These are phyloP conservation scores for Marsdenia floribunda DNA, from an alignment of 257 asterid species.

Conservation along the genomic window DNA sequence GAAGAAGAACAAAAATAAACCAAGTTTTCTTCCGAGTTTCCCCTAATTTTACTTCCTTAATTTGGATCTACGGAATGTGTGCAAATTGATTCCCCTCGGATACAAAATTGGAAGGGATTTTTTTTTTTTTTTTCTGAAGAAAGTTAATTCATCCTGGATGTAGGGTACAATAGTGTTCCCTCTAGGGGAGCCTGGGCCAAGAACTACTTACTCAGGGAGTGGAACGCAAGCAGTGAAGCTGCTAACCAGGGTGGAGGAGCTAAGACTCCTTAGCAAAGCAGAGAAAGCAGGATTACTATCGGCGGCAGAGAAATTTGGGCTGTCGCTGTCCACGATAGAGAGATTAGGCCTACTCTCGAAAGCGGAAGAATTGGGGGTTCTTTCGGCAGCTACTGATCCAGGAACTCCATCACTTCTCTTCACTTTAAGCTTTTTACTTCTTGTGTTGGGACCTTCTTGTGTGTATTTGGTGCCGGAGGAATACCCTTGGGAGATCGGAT, in stretches of 20 bases:
- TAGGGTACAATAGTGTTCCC: slow-evolving; percentile 43
- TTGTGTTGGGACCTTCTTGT: slow-evolving; percentile 55
- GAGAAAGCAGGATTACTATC: slow-evolving; percentile 84
- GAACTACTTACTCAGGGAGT: slow-evolving; percentile 23
- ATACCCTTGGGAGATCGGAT: slow-evolving; percentile 71
- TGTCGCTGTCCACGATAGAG: slow-evolving; percentile 68
- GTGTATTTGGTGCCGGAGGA: slow-evolving; percentile 78
- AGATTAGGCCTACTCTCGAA: slow-evolving; percentile 77
- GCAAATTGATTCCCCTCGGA: not conserved
- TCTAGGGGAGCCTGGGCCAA: slow-evolving; percentile 33
- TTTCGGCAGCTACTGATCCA: slow-evolving; percentile 84
- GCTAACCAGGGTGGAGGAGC: slow-evolving; percentile 80
- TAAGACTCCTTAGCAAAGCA: slow-evolving; percentile 78
- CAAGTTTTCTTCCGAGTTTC: not conserved
- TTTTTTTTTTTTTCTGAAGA: not conserved
- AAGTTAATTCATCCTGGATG: not conserved
- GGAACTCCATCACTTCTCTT: slow-evolving; percentile 58
- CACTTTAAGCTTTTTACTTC: slow-evolving; percentile 45
- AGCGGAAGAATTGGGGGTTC: slow-evolving; percentile 77
- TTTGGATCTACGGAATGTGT: too few relatives aligned
- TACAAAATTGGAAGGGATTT: not conserved
- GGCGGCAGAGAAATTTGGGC: slow-evolving; percentile 85
- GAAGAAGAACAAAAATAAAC: not conserved
- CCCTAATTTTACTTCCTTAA: not conserved
- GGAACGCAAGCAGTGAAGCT: slow-evolving; percentile 46